Conservation (phyloP, 306 rosid genomes). For the Malus sieversii region DNA sequence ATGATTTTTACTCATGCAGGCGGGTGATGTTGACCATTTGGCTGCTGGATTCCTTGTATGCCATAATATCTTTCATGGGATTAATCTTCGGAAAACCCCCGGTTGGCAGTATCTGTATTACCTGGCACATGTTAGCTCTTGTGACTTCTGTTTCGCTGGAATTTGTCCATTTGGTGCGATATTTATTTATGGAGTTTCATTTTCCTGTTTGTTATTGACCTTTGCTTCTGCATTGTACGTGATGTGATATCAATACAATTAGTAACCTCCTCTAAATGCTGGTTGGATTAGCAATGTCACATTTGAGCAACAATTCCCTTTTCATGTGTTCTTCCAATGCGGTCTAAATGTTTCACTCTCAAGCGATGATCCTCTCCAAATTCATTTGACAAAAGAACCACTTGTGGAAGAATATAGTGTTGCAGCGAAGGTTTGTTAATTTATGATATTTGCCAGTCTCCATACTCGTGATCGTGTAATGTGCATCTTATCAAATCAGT, state of each 20-base stretch:
- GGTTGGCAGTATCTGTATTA: too few relatives aligned
- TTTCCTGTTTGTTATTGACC: background rate
- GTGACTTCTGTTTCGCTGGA: background rate
- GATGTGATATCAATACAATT: background rate
- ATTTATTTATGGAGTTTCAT: background rate
- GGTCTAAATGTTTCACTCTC: slow-evolving; percentile 85
- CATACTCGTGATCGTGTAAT: background rate
- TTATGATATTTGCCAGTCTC: background rate
- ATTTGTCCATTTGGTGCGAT: background rate
- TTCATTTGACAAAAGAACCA: slow-evolving; percentile 45
- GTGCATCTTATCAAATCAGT: background rate
- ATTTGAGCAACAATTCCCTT: slow-evolving; percentile 80
- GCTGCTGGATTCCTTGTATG: slow-evolving; percentile 49
- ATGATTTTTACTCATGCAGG: slow-evolving; percentile 35
- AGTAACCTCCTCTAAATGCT: slow-evolving; percentile 19
- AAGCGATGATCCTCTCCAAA: slow-evolving; percentile 67
- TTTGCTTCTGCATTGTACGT: background rate
- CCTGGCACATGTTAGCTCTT: background rate
- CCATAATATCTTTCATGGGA: slow-evolving; percentile 85
- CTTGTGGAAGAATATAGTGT: slow-evolving; percentile 48
- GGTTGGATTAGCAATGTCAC: slow-evolving; percentile 78
- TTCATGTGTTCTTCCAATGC: slow-evolving; percentile 50
- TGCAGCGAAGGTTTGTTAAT: slow-evolving; percentile 34
- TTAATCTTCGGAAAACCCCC: slow-evolving; percentile 69
- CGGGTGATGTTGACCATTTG: slow-evolving; percentile 83